Evolutionary conservation across 208 protist species (phyloP).

Genomic region (Trichomonas gallinae): DNA sequence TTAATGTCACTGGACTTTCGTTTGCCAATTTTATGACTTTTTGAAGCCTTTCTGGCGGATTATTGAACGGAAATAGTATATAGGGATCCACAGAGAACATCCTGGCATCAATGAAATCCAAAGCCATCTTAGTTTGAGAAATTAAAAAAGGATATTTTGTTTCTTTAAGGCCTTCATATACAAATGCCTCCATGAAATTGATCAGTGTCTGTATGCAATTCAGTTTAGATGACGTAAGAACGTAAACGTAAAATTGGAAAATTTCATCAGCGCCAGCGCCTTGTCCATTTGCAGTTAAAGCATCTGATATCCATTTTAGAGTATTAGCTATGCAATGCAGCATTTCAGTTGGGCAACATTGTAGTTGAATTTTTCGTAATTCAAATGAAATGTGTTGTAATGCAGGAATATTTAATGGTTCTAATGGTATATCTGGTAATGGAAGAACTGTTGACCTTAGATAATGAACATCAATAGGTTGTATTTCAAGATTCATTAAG

Average conservation of each 20-base stretch:
- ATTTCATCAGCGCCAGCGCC: background rate
- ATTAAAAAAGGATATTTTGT: background rate
- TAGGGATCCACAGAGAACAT: background rate
- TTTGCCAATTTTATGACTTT: background rate
- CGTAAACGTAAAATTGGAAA: background rate
- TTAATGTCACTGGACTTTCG: background rate
- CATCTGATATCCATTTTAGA: background rate
- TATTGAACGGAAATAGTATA: background rate
- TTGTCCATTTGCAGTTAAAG: background rate
- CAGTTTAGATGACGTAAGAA: background rate
- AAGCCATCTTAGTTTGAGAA: background rate
- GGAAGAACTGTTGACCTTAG: background rate
- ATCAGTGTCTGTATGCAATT: background rate
- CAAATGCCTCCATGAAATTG: background rate
- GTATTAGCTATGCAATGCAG: background rate
- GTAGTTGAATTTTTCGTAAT: background rate
- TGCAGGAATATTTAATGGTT: background rate
- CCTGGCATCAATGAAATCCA: background rate
- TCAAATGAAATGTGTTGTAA: background rate
- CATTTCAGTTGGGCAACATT: background rate
- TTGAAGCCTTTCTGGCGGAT: background rate
- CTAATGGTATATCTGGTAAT: background rate
- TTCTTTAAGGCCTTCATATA: background rate
- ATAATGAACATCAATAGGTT: background rate
- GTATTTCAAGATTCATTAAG: background rate